Evolutionary conservation across 2,329 filamentous ascomycete species (phyloP), one percentile per base, ranked within the genome.

Genomic region (Aspergillus costaricaensis): DNA sequence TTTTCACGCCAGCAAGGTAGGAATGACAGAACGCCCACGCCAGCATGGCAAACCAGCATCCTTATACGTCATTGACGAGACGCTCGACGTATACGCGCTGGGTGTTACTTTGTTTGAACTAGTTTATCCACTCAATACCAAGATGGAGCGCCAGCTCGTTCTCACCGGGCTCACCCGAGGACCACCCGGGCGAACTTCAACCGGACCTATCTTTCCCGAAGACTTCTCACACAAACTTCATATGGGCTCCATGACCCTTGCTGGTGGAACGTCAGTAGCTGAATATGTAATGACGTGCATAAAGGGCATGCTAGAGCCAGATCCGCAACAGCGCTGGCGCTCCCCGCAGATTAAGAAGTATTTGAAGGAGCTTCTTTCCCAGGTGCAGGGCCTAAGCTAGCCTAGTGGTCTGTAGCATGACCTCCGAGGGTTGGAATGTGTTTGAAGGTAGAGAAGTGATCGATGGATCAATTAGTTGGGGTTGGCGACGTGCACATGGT

Each of bases 91-190:
- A 0, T 89, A 84, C 66, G 83, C 86, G 0, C 74, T 89, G 1
- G 87, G 86, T 0, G 81, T 89, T 10, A 84, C 89, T 30, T 75
- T 85, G 0, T 85, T 88, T 47, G 88, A 90, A 70, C 76, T 89
- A 49, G 65, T 88, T 0, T 84, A 82, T 62, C 77, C 74, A 5
- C 85, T 89, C 55, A 74, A 74, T 41, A 84, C 82, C 0, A 79
- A 76, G 48, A 79, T 80, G 68, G 82, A 84, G 62, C 76, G 82
- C 14, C 73, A 77, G 50, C 61, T 77, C 21, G 76, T 81, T 0
- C 63, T 84, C 12, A 72, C 69, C 12, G 70, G 76, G 12, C 60
- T 83, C 27, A 79, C 77, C 4, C 67, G 70, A 6, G 68, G 69
- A 4, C 62, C 65, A 1, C 41, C 58, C 4, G 17, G 32, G 1